phyloP scores from a whole-genome alignment of 2,329 filamentous ascomycete genomes.

The Diaporthe sp. region DNA sequence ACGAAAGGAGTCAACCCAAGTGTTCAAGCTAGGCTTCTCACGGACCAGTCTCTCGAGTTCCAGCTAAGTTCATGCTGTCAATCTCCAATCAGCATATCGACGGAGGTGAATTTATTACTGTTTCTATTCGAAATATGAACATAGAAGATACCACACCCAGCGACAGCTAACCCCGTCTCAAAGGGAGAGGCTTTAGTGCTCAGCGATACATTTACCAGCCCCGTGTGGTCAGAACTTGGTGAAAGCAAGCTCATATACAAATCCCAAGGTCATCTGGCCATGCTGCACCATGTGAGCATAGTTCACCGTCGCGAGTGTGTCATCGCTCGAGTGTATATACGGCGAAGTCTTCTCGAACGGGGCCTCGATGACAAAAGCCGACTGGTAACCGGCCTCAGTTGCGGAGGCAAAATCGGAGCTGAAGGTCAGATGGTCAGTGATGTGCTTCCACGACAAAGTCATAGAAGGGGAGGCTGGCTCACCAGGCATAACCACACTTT shows the following conservation, averaged over 20 bases:
- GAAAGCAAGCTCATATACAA: slow-evolving; percentile 25
- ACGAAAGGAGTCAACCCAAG: too few species aligned
- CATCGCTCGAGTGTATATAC: slow-evolving; percentile 6
- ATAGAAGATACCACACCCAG: neutral
- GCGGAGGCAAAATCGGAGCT: slow-evolving; percentile 21
- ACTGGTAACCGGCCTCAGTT: slow-evolving; percentile 15
- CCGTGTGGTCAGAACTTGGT: neutral
- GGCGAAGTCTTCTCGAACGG: slow-evolving; percentile 26
- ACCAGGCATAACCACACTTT: slow-evolving; percentile 89
- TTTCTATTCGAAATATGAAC: neutral
- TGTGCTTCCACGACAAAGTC: neutral
- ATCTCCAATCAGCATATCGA: neutral
- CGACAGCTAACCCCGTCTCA: neutral
- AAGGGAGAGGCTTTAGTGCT: neutral
- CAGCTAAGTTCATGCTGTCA: neutral
- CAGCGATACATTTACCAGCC: neutral
- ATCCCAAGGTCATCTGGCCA: slow-evolving; percentile 10
- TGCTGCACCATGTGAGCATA: slow-evolving; percentile 18
- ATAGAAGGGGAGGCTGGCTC: slow-evolving; percentile 73
- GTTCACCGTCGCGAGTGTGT: slow-evolving; percentile 23
- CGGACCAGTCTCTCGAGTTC: neutral
- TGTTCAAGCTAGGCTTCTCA: neutral
- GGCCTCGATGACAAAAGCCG: slow-evolving; percentile 9
- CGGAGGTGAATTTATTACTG: neutral
- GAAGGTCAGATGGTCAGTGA: neutral